A percentile compares a stretch with the other conserved stretches of the same genome.
Evolutionary conservation across 371 early-diverging fungal genomes (phyloP).

Genomic region (Smittium mucronatum): DNA sequence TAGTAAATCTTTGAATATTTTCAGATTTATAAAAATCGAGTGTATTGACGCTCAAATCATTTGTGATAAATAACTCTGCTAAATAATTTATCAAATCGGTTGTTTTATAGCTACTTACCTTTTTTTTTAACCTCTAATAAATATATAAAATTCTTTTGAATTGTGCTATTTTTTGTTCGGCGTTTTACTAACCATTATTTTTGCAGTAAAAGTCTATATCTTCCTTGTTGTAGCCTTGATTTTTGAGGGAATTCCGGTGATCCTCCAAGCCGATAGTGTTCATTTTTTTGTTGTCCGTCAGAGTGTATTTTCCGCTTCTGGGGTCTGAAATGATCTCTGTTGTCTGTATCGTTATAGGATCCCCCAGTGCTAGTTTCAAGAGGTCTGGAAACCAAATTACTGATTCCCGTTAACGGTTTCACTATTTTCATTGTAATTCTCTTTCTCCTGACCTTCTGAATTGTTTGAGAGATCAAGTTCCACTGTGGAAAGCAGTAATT

Average conservation of each 20-base stretch:
- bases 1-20: background rate
- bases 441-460: conserved; percentile 18
- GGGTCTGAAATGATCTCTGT: background rate
- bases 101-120: background rate
- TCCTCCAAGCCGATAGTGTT: background rate
- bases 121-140: background rate
- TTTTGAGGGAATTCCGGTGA: background rate
- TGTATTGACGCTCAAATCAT: background rate
- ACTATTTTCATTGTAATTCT: conserved; percentile 1
- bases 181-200: background rate
- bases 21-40: background rate
- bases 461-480: conserved; percentile 20
- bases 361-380: background rate
- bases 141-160: background rate
- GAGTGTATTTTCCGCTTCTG: background rate
- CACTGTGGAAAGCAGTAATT: conserved; percentile 20
- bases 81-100: background rate
- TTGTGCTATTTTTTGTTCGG: background rate
- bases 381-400: background rate
- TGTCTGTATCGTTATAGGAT: background rate
- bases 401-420: background rate
- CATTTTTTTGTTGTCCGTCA: background rate
- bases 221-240: background rate
- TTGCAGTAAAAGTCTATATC: background rate
- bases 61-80: background rate